A percentile compares a stretch with the other conserved stretches of the same genome.
phyloP scores from a whole-genome alignment of 495 filamentous ascomycete species.

The Thozetella sp. region DNA sequence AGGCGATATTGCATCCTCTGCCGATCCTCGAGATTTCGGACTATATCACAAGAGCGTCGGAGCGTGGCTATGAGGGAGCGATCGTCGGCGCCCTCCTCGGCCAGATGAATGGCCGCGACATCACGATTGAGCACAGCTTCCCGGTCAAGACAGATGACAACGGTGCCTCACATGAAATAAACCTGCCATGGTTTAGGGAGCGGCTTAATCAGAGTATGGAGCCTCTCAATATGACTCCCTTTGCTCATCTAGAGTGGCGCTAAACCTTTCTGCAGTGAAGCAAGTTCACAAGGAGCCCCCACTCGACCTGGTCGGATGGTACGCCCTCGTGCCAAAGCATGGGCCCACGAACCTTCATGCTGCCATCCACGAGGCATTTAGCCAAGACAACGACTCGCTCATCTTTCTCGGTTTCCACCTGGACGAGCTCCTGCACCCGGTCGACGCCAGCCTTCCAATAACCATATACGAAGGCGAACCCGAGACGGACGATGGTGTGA shows the following conservation, averaged over 20 bases:
- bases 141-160: constrained; percentile 65
- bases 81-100: constrained; percentile 87
- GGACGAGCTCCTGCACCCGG: constrained; percentile 50
- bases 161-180: constrained; percentile 53
- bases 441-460: constrained; percentile 77
- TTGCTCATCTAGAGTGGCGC: not conserved
- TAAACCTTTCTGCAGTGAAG: constrained; percentile 61
- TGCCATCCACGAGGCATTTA: constrained; percentile 75
- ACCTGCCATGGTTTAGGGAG: constrained; percentile 74
- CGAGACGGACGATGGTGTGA: constrained; percentile 57
- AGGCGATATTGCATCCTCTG: constrained; percentile 88
- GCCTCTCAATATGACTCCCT: not conserved
- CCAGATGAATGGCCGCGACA: constrained; percentile 85
- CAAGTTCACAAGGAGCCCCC: constrained; percentile 82
- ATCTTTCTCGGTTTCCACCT: constrained; percentile 86
- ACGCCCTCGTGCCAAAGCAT: constrained; percentile 74
- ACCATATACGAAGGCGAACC: constrained; percentile 87
- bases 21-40: constrained; percentile 96
- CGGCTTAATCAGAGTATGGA: constrained; percentile 84
- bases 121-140: constrained; percentile 91
- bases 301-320: constrained; percentile 94
- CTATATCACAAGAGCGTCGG: constrained; percentile 87
- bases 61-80: constrained; percentile 72
- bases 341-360: constrained; percentile 71
- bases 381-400: constrained; percentile 82